Evolutionary conservation across 257 asterid species (phyloP), one percentile per base, ranked within the genome.

Genomic region (Echites panduratus): DNA sequence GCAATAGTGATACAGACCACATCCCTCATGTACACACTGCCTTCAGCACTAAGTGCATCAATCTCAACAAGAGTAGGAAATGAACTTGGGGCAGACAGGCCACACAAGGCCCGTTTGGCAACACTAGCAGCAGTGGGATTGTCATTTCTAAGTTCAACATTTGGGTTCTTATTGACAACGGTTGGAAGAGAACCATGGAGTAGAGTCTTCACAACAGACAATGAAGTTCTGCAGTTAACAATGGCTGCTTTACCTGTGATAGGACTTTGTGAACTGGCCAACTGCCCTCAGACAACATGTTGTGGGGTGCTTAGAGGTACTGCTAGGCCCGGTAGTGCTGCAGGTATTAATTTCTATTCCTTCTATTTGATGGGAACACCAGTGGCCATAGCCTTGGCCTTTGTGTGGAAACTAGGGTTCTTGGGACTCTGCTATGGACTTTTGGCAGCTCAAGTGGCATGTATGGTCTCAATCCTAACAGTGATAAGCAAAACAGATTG

Each of bases 1-100:
- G 96, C 97, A 56, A 91, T 91, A 73, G 97, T 93, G 26, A 89
- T 91, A 88, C 98, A 93, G 78, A 93, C 98, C 68, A 93, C 98
- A 47, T 93, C 97, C 40, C 90, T 93, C 56, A 83, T 93, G 98
- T 93, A 93, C 85, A 93, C 98, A 29, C 71, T 93, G 79, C 98
- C 98, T 57, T 87, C 98, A 65, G 92, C 98, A 66, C 85, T 93
- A 49, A 87, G 97, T 72, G 90, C 96, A 65, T 87, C 97, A 24
- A 76, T 89, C 73, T 93, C 97, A 26, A 86, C 96, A 53, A 82
- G 96, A 82, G 98, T 89, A 57, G 98, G 98, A 19, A 85, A 87
- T 26, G 98, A 89, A 75, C 94, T 93, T 4, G 97, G 98, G 83
- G 97, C 98, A 44, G 96, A 91, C 38, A 82, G 92, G 82, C 89